Evolutionary conservation across 768 basidiomycete species (phyloP).

Genomic region (Tephrocybe rancida): DNA sequence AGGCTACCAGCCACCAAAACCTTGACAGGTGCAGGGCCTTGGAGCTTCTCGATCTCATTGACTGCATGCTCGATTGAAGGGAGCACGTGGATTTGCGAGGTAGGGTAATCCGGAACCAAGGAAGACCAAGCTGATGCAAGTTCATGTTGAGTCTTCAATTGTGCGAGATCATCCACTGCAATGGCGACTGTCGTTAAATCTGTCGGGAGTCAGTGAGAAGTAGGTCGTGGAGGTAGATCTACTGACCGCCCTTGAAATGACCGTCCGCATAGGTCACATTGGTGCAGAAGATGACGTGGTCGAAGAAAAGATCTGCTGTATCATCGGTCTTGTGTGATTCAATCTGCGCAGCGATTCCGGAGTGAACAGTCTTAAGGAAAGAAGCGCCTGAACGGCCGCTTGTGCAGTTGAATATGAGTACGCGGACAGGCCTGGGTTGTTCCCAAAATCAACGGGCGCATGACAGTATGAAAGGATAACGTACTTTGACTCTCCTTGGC

Average conservation of each 20-base stretch:
- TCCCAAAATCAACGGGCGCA: constrained; percentile 6
- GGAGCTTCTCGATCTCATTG: constrained; percentile 54
- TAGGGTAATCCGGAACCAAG: constrained; percentile 63
- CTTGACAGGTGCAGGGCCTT: constrained; percentile 34
- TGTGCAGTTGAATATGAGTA: constrained; percentile 95
- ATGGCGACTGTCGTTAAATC: constrained; percentile 79
- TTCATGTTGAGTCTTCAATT: constrained; percentile 75
- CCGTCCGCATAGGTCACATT: constrained; percentile 95
- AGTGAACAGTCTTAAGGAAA: constrained; percentile 66
- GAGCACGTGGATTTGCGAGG: constrained; percentile 70
- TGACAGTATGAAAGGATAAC: constrained; percentile 1
- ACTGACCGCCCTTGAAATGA: constrained; percentile 83
- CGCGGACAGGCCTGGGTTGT: constrained; percentile 39
- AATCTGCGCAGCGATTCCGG: constrained; percentile 52
- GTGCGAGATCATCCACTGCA: constrained; percentile 58
- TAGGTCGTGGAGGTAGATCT: not conserved
- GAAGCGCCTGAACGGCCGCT: constrained; percentile 78
- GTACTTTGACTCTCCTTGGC: constrained; percentile 22
- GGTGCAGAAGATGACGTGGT: constrained; percentile 91
- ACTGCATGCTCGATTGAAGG: constrained; percentile 91
- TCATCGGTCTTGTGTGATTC: constrained; percentile 38
- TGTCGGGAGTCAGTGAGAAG: constrained; percentile 27
- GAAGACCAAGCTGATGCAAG: constrained; percentile 74
- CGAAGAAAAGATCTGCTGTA: constrained; percentile 57
- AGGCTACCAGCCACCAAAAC: constrained; percentile 93